These are phyloP conservation scores for Citrullus colocynthis DNA, from an alignment of 306 rosid species.

Conservation along the genomic window DNA sequence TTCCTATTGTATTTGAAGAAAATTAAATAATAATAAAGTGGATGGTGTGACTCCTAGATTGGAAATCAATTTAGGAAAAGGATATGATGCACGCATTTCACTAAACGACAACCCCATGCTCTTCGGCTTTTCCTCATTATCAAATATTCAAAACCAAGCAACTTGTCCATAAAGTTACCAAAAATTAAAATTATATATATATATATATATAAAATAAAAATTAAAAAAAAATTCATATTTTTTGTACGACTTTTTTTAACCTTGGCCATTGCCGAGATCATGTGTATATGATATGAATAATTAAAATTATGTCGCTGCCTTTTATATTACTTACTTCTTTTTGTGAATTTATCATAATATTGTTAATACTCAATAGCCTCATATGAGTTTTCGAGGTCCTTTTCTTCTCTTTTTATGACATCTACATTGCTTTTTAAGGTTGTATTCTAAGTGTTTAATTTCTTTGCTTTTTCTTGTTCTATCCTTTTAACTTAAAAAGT, in stretches of 20 bases:
- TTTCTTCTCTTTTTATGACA: not conserved
- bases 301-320: not conserved
- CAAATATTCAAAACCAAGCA: not conserved
- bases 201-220: too few species aligned
- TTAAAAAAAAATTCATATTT: not conserved
- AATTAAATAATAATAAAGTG: not conserved
- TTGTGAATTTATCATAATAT: not conserved
- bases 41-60: not conserved
- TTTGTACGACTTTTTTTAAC: not conserved
- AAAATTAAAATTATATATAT: too few species aligned
- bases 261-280: not conserved
- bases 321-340: not conserved
- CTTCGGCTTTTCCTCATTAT: not conserved
- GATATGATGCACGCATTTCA: not conserved
- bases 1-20: too few species aligned
- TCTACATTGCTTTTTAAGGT: not conserved
- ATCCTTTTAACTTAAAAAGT: not conserved
- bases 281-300: not conserved
- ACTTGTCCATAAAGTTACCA: not conserved
- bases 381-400: not conserved
- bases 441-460: not conserved
- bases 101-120: not conserved
- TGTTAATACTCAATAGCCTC: not conserved
- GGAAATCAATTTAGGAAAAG: not conserved
- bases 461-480: not conserved